Percentiles rank a stretch among this genome's conserved stretches.
Conservation (phyloP, 2,329 filamentous ascomycete genomes). For the Xylaria sp. region DNA sequence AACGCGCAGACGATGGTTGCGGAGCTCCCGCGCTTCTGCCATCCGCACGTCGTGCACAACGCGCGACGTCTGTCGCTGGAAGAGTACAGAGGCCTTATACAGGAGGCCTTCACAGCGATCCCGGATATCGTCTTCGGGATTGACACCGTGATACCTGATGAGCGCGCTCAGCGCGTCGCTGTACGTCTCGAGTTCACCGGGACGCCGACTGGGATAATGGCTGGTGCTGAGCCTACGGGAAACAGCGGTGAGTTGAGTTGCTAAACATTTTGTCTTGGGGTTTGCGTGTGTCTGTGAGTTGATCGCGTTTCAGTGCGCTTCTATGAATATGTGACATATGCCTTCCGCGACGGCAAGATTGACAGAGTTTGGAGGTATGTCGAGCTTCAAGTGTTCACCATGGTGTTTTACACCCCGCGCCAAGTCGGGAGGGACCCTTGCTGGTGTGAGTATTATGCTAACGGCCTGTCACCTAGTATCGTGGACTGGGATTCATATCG, state of each 20-base stretch:
- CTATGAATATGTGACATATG: constrained; percentile 45
- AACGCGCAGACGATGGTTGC: constrained; percentile 38
- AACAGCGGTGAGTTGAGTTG: constrained; percentile 23
- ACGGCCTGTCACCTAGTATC: constrained; percentile 8
- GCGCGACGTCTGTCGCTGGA: constrained; percentile 30
- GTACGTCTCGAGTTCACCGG: constrained; percentile 42
- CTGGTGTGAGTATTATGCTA: not conserved
- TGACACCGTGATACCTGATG: constrained; percentile 41
- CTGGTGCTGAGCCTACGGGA: constrained; percentile 40
- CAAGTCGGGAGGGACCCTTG: not conserved
- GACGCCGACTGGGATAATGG: constrained; percentile 36
- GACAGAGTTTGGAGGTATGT: constrained; percentile 40
- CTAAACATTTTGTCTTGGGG: not conserved
- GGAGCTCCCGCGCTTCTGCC: constrained; percentile 38
- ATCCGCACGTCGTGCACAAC: constrained; percentile 41
- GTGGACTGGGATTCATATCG: constrained; percentile 18
- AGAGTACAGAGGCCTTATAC: constrained; percentile 40
- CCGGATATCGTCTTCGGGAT: constrained; percentile 38
- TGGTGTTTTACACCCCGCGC: not conserved
- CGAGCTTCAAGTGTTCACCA: no score
- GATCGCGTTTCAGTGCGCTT: constrained; percentile 34
- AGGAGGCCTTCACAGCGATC: constrained; percentile 38
- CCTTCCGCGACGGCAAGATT: constrained; percentile 43
- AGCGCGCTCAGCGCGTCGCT: constrained; percentile 41
- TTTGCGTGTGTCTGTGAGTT: not conserved